Evolutionary conservation across 768 basidiomycete genomes (phyloP).

Genomic region (Mycena haematopus): DNA sequence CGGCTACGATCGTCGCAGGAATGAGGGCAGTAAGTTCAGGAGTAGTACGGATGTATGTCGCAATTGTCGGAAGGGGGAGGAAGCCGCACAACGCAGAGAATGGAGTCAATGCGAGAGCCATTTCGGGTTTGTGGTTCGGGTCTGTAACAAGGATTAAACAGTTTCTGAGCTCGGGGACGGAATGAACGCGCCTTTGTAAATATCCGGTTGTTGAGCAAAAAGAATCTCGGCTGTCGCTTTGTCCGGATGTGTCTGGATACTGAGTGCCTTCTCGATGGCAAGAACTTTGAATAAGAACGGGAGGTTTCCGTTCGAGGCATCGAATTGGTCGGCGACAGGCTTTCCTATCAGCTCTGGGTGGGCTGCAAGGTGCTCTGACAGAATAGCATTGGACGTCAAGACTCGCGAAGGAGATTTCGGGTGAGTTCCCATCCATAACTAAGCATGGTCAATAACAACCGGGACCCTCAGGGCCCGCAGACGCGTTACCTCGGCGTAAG

Average conservation of each 20-base stretch:
- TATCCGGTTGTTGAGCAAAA: slow-evolving; percentile 70
- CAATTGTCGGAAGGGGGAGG: slow-evolving; percentile 78
- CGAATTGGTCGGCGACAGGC: slow-evolving; percentile 59
- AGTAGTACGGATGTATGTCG: slow-evolving; percentile 64
- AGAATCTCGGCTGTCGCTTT: slow-evolving; percentile 79
- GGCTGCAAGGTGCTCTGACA: slow-evolving; percentile 65
- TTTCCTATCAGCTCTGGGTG: slow-evolving; percentile 75
- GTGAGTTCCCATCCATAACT: slow-evolving; percentile 99
- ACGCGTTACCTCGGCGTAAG: slow-evolving; percentile 86
- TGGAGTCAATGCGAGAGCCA: slow-evolving; percentile 94
- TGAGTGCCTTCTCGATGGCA: slow-evolving; percentile 87
- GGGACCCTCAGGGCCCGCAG: not conserved
- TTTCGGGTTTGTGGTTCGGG: slow-evolving; percentile 97
- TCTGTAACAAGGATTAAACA: slow-evolving; percentile 52
- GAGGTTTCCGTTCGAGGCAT: slow-evolving; percentile 67
- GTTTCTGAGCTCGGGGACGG: not conserved
- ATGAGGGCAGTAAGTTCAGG: slow-evolving; percentile 83
- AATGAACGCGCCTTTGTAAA: slow-evolving; percentile 83
- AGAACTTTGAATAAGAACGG: slow-evolving; percentile 95
- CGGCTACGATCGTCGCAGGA: slow-evolving; percentile 55
- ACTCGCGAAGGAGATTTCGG: slow-evolving; percentile 62
- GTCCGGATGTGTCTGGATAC: slow-evolving; percentile 93
- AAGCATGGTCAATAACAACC: slow-evolving; percentile 23
- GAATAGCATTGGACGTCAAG: slow-evolving; percentile 43
- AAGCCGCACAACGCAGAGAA: slow-evolving; percentile 95